Percentiles rank a stretch among this genome's conserved stretches.
phyloP scores from a whole-genome alignment of 805 yeast species.

The Kazachstania psychrophila region DNA sequence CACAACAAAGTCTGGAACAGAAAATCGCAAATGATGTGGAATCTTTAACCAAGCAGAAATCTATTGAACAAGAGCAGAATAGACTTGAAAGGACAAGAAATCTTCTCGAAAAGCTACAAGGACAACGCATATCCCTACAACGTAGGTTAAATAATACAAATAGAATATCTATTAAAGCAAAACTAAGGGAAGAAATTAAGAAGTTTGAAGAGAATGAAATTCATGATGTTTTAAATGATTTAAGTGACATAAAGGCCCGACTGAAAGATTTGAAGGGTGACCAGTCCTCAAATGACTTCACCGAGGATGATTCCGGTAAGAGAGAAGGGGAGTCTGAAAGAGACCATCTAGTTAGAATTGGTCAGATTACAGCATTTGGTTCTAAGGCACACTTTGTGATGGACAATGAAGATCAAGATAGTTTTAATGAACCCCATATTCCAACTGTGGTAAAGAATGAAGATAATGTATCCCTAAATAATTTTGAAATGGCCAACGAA shows the following conservation, averaged over 20 bases:
- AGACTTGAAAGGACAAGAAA: slow-evolving; percentile 60
- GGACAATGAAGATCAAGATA: slow-evolving; percentile 1
- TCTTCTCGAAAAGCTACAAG: slow-evolving; percentile 36
- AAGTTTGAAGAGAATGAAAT: slow-evolving; percentile 44
- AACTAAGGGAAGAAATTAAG: slow-evolving; percentile 44
- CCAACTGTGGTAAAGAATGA: neutral
- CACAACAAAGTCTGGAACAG: slow-evolving; percentile 72
- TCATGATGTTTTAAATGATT: slow-evolving; percentile 46
- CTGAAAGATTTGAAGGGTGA: slow-evolving; percentile 28
- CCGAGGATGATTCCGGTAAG: slow-evolving; percentile 27
- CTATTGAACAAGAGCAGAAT: slow-evolving; percentile 62
- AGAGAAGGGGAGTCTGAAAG: slow-evolving; percentile 68
- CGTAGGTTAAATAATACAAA: slow-evolving; percentile 44
- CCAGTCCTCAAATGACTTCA: slow-evolving; percentile 7
- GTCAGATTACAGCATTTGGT: slow-evolving; percentile 91
- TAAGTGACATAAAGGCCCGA: slow-evolving; percentile 49
- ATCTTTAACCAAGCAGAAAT: slow-evolving; percentile 47
- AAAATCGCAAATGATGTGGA: slow-evolving; percentile 64
- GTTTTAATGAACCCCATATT: no score
- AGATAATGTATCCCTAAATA: slow-evolving; percentile 4
- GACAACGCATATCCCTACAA: slow-evolving; percentile 40
- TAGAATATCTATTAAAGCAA: slow-evolving; percentile 55
- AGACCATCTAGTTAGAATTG: slow-evolving; percentile 78
- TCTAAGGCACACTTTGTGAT: slow-evolving; percentile 45
- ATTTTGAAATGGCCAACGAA: slow-evolving; percentile 12